These are phyloP conservation scores for Angophora floribunda DNA, from an alignment of 345 rosid species.

Conservation along the genomic window DNA sequence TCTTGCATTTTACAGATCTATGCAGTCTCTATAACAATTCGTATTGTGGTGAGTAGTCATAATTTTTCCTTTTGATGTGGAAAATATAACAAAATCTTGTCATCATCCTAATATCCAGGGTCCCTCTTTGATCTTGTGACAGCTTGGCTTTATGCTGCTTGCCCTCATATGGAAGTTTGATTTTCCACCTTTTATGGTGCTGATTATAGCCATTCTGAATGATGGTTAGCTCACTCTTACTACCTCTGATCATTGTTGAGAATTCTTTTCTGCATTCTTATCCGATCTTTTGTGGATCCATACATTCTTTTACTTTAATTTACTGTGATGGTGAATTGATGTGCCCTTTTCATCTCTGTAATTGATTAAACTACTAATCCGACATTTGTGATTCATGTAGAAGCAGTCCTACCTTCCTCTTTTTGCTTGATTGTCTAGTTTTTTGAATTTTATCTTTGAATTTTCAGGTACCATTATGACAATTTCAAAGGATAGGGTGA, in stretches of 20 bases:
- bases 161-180: conserved; percentile 98
- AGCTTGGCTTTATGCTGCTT: conserved; percentile 98
- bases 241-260: not conserved
- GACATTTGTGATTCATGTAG: not conserved
- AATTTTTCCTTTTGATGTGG: not conserved
- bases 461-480: conserved; percentile 95
- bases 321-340: not conserved
- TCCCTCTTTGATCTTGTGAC: conserved; percentile 10
- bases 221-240: conserved; percentile 48
- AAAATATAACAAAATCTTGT: not conserved
- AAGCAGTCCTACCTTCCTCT: not conserved
- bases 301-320: not conserved
- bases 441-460: not conserved
- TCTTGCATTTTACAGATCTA: conserved; percentile 55
- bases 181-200: conserved; percentile 99
- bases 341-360: not conserved
- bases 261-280: not conserved
- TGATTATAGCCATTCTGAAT: conserved; percentile 91
- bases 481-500: conserved; percentile 96
- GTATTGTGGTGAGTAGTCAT: conserved; percentile 78
- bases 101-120: not conserved
- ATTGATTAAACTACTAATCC: not conserved
- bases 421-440: not conserved
- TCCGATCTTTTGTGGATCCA: not conserved
- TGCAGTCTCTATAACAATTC: conserved; percentile 96